Base-by-base conservation (phyloP, 768 basidiomycete species). In the Psilocybe subaeruginosa region DNA sequence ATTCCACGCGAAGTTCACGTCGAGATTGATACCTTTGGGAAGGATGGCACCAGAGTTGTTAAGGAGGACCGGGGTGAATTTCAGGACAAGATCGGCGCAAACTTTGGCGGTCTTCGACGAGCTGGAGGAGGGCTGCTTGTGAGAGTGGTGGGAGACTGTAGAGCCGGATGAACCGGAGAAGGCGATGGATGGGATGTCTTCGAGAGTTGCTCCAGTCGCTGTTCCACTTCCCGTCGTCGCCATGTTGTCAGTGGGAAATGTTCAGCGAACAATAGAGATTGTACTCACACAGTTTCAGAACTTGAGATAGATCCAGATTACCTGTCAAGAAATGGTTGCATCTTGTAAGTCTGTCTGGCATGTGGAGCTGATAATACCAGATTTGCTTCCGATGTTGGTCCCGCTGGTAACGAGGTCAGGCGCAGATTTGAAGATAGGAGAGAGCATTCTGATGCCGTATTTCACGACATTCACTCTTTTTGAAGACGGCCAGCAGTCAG, bases 151-250 rank as follows among this genome's bases (percentile, higher is more conserved):
- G 2, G 82, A 83, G 12, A 82, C 79, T 55, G 77, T 73, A 0
- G 77, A 72, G 7, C 75, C 80, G 2, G 76, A 72, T 8, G 66
- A 63, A 7, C 73, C 71, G 11, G 82, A 83, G 72, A 83, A 83
- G 0, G 83, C 83, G 35, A 79, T 74, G 1, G 83, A 77, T 1
- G 84, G 82, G 14, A 85, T 74, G 35, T 83, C 84, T 64, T 80
- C 76, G 41, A 74, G 65, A 0, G 82, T 78, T 5, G 83, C 80
- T 68, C 81, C 81, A 16, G 74, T 74, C 0, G 84, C 82, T 0
- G 83, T 83, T 5, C 82, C 82, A 17, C 82, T 85, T 8, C 14
- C 14, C 41, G 14, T 43, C 23, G 23, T 14, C 14, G n/a, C 33
- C 33, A 35, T 35, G 7, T 35, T 35, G 33, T 35, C 33, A 27